These are phyloP conservation scores for Cinnamomum chago DNA, from an alignment of 164 flowering plant species.

Conservation along the genomic window DNA sequence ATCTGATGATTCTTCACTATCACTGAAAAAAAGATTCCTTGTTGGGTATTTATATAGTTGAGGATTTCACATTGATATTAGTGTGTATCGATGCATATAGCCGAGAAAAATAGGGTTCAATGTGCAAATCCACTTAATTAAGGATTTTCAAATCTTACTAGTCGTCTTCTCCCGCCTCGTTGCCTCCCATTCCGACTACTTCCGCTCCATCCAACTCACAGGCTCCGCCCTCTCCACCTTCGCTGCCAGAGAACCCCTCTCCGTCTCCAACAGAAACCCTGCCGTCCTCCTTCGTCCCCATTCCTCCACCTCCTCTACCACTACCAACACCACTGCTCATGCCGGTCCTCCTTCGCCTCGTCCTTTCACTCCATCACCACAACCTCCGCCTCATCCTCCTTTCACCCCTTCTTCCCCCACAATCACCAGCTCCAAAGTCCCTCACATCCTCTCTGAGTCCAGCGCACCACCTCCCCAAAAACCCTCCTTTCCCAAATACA, in stretches of 20 bases:
- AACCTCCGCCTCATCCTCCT: constrained; percentile 41
- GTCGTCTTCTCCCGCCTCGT: constrained; percentile 90
- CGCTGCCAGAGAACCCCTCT: constrained; percentile 74
- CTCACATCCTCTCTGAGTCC: constrained; percentile 62
- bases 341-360: neutral
- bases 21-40: no score
- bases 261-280: constrained; percentile 71
- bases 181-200: constrained; percentile 90
- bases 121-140: no score
- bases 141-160: no score
- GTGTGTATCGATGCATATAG: no score
- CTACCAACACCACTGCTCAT: neutral
- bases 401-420: constrained; percentile 41
- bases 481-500: neutral
- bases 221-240: constrained; percentile 73
- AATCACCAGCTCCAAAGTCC: constrained; percentile 47
- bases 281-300: constrained; percentile 57
- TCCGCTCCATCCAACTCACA: constrained; percentile 76
- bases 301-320: constrained; percentile 14
- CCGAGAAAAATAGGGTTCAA: no score
- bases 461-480: constrained; percentile 25
- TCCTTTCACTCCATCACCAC: constrained; percentile 30
- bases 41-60: no score
- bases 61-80: no score
- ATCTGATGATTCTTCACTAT: no score